Evolutionary conservation across 805 yeast genomes (phyloP).

Genomic region (Wickerhamiella shivajii): DNA sequence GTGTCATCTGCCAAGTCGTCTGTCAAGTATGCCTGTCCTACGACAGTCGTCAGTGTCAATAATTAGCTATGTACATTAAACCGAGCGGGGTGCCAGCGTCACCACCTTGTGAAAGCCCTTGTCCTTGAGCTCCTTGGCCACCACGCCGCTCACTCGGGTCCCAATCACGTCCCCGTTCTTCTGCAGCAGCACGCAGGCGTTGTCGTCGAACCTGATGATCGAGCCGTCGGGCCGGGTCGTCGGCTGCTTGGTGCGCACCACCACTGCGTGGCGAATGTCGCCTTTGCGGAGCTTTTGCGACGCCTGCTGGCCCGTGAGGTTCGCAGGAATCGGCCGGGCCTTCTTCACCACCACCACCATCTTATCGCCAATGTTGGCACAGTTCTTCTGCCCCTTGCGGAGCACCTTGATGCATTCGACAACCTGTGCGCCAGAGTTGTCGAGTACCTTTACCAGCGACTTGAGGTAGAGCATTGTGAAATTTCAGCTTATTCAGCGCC

Average conservation of each 20-base stretch:
- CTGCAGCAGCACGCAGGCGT: constrained; percentile 90
- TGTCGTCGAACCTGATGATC: constrained; percentile 77
- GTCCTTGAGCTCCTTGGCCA: constrained; percentile 78
- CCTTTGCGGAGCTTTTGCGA: constrained; percentile 75
- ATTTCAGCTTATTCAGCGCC: too few species aligned
- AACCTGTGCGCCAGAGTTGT: constrained; percentile 87
- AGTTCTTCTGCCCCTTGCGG: constrained; percentile 71
- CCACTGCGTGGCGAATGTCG: constrained; percentile 89
- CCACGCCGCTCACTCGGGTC: constrained; percentile 79
- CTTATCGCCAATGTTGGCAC: constrained; percentile 79
- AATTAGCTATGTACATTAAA: constrained; percentile 27
- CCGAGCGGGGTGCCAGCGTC: constrained; percentile 77
- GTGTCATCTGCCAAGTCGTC: too few species aligned
- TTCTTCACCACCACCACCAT: constrained; percentile 89
- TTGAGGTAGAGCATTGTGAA: constrained; percentile 68
- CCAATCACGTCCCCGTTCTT: constrained; percentile 91
- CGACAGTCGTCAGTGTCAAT: too few species aligned
- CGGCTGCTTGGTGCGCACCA: constrained; percentile 80
- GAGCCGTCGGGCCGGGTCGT: constrained; percentile 76
- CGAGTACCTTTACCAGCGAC: constrained; percentile 77
- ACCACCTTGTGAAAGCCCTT: constrained; percentile 75
- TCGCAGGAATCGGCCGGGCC: constrained; percentile 63
- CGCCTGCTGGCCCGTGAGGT: constrained; percentile 57
- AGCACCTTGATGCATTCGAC: constrained; percentile 94
- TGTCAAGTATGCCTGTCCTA: too few species aligned